These are phyloP conservation scores for Ampelocalamus luodianensis DNA, from an alignment of 176 grass and related monocot species.

Conservation along the genomic window DNA sequence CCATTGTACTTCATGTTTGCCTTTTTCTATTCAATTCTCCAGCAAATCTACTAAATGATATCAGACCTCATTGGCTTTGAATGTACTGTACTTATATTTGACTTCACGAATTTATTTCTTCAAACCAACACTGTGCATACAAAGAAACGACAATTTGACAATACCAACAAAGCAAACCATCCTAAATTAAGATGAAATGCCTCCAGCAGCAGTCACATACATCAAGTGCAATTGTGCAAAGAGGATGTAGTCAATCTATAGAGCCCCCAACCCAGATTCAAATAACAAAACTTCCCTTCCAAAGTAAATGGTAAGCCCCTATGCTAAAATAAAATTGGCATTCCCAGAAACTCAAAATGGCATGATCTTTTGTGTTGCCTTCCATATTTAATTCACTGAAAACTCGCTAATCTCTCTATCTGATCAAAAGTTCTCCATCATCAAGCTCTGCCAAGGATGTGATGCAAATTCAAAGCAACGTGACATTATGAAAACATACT, in stretches of 20 bases:
- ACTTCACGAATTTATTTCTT: slow-evolving; percentile 25
- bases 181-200: slow-evolving; percentile 14
- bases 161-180: too few species aligned
- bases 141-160: background rate
- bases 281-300: background rate
- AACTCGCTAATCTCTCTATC: background rate
- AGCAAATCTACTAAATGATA: too few species aligned
- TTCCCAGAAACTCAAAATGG: background rate
- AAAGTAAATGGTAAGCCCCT: background rate
- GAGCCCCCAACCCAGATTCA: background rate
- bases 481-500: background rate
- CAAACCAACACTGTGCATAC: background rate
- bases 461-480: background rate
- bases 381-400: background rate
- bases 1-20: background rate
- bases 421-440: background rate
- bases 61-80: background rate
- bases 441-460: background rate
- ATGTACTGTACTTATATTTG: background rate
- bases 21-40: background rate
- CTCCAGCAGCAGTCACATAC: background rate
- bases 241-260: background rate
- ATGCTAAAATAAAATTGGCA: background rate
- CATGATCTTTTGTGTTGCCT: too few species aligned
- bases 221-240: background rate